These are phyloP conservation scores for Epichloe baconii DNA, from an alignment of 2,329 filamentous ascomycete genomes.

Conservation along the genomic window DNA sequence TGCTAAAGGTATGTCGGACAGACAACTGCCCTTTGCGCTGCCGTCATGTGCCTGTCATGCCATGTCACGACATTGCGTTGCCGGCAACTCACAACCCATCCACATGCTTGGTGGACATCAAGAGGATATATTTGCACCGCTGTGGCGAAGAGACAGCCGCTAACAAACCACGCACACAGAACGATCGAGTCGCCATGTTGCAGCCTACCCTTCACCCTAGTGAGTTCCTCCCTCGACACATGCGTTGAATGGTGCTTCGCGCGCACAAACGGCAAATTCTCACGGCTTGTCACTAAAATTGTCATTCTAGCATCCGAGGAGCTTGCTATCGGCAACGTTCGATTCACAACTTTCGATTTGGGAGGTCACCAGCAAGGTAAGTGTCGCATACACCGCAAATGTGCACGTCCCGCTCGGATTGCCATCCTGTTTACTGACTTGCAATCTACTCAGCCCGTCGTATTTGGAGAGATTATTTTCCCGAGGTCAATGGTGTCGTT, in stretches of 20 bases:
- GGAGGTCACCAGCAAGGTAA: slow-evolving; percentile 85
- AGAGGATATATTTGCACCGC: too few relatives aligned
- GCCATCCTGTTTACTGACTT: neutral
- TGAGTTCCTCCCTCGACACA: slow-evolving; percentile 32
- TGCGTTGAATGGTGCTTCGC: neutral
- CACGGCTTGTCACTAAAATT: slow-evolving; percentile 7
- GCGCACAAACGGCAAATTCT: neutral
- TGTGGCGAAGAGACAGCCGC: slow-evolving; percentile 7
- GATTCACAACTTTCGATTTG: slow-evolving; percentile 89
- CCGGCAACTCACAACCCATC: neutral
- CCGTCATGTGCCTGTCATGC: neutral
- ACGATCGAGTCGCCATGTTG: slow-evolving; percentile 83
- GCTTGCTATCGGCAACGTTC: slow-evolving; percentile 81
- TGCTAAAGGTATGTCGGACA: slow-evolving; percentile 63
- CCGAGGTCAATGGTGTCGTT: slow-evolving; percentile 89
- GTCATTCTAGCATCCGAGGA: slow-evolving; percentile 62
- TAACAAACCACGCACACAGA: slow-evolving; percentile 35
- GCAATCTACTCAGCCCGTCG: slow-evolving; percentile 55
- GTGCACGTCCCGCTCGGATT: neutral
- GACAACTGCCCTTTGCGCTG: neutral
- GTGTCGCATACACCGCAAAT: neutral
- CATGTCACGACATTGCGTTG: neutral
- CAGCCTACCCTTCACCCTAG: slow-evolving; percentile 86
- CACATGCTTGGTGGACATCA: neutral
- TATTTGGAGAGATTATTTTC: slow-evolving; percentile 95